phyloP scores from a whole-genome alignment of 2,329 filamentous ascomycete species.

The Fusarium paranaense region DNA sequence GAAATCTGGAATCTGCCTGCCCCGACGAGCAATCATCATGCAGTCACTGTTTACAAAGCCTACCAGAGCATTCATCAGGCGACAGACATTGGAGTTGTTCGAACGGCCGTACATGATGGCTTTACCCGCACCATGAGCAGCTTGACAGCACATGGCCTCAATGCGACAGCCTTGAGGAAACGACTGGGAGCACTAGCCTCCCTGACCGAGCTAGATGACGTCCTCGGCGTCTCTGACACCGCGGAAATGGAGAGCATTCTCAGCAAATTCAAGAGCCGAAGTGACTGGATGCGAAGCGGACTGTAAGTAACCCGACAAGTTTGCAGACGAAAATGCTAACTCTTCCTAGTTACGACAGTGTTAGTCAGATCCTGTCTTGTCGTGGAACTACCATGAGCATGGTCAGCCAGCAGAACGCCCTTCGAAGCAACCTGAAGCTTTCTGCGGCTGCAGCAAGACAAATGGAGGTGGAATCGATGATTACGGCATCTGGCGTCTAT shows the following conservation, averaged over 20 bases:
- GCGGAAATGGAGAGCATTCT: constrained; percentile 72
- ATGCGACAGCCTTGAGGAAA: constrained; percentile 64
- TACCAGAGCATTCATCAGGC: constrained; percentile 83
- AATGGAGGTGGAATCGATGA: constrained; percentile 80
- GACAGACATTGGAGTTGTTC: constrained; percentile 64
- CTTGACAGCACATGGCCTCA: constrained; percentile 62
- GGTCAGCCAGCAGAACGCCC: constrained; percentile 75
- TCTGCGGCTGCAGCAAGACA: constrained; percentile 73
- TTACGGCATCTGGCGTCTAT: constrained; percentile 80
- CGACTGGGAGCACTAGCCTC: constrained; percentile 75
- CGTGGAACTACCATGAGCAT: constrained; percentile 86
- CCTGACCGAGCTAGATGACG: constrained; percentile 84
- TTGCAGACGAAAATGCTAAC: constrained; percentile 13
- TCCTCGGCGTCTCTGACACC: constrained; percentile 70
- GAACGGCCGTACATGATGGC: constrained; percentile 71
- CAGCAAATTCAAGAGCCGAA: constrained; percentile 71
- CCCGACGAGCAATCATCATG: constrained; percentile 72
- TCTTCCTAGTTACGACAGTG: constrained; percentile 73
- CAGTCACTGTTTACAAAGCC: constrained; percentile 80
- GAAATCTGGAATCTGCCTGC: constrained; percentile 93
- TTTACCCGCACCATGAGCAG: constrained; percentile 70
- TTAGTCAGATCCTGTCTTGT: constrained; percentile 83
- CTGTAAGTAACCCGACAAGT: constrained; percentile 65
- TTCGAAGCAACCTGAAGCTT: constrained; percentile 72
- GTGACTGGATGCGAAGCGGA: constrained; percentile 85